Percentiles rank a stretch among this genome's conserved stretches.
phyloP scores from a whole-genome alignment of 495 filamentous ascomycete genomes.

The Tetracladium setigerum region DNA sequence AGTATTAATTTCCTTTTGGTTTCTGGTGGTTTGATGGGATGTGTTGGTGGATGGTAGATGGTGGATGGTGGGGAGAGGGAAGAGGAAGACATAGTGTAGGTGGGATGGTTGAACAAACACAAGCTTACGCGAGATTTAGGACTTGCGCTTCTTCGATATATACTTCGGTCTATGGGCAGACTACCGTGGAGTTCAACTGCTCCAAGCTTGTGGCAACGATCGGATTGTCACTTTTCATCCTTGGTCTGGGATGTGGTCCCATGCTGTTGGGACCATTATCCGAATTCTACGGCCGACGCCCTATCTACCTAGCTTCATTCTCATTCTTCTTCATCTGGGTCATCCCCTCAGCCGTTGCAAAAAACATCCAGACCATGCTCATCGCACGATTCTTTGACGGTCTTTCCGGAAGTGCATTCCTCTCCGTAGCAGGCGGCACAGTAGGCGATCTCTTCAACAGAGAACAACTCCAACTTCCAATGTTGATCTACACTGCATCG shows the following conservation, averaged over 20 bases:
- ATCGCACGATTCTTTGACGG: slow-evolving; percentile 80
- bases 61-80: neutral
- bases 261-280: slow-evolving; percentile 62
- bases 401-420: slow-evolving; percentile 76
- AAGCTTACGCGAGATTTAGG: slow-evolving; percentile 30
- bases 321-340: slow-evolving; percentile 75
- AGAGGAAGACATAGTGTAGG: neutral
- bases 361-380: slow-evolving; percentile 77
- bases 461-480: slow-evolving; percentile 57
- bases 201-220: slow-evolving; percentile 67
- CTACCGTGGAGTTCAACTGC: slow-evolving; percentile 66
- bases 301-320: slow-evolving; percentile 77
- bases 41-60: neutral
- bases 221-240: slow-evolving; percentile 73
- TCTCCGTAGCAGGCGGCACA: slow-evolving; percentile 85
- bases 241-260: slow-evolving; percentile 67
- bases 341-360: slow-evolving; percentile 80
- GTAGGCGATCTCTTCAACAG: slow-evolving; percentile 82
- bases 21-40: neutral
- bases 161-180: slow-evolving; percentile 75
- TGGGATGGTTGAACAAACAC: neutral
- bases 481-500: slow-evolving; percentile 55
- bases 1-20: slow-evolving; percentile 29
- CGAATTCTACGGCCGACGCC: slow-evolving; percentile 83
- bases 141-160: slow-evolving; percentile 89